These are phyloP conservation scores for Nothophoma quercina DNA, from an alignment of 2,329 filamentous ascomycete genomes.

Conservation along the genomic window DNA sequence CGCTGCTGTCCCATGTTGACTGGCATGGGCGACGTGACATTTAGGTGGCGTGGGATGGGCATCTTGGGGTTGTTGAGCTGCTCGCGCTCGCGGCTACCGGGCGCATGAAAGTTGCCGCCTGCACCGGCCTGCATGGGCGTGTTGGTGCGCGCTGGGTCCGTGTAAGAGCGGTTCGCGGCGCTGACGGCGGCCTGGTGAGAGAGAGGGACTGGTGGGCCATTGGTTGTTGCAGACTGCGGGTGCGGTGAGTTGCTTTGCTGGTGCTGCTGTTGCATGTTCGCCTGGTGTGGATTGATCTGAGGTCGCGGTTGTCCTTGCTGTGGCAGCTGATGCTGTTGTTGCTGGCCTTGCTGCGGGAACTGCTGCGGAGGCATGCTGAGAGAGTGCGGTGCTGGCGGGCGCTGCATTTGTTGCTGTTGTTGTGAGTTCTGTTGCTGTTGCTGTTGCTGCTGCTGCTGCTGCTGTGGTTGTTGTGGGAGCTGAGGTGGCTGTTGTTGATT, in stretches of 20 bases:
- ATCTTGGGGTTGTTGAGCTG: constrained; percentile 68
- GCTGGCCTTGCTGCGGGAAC: constrained; percentile 38
- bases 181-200: constrained; percentile 56
- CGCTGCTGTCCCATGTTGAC: constrained; percentile 75
- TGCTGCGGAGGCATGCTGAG: constrained; percentile 42
- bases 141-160: constrained; percentile 43
- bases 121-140: constrained; percentile 45
- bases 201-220: constrained; percentile 49
- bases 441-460: too few species aligned
- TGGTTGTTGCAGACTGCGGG: constrained; percentile 45
- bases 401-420: constrained; percentile 31
- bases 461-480: constrained; percentile 7
- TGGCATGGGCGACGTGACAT: constrained; percentile 74
- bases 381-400: constrained; percentile 38
- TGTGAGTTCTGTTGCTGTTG: constrained; percentile 21
- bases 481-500: constrained; percentile 24
- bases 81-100: constrained; percentile 48
- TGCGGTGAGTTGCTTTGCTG: constrained; percentile 49
- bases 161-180: constrained; percentile 51
- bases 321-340: constrained; percentile 36
- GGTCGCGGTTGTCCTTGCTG: constrained; percentile 43
- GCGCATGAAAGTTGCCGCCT: constrained; percentile 40
- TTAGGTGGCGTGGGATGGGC: constrained; percentile 82
- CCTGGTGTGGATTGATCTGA: constrained; percentile 48
- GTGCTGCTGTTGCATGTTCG: constrained; percentile 41